Percentiles rank a stretch among this genome's conserved stretches.
These are phyloP conservation scores for Backusella parvicylindrica DNA, from an alignment of 192 early-diverging fungal species.

Conservation along the genomic window DNA sequence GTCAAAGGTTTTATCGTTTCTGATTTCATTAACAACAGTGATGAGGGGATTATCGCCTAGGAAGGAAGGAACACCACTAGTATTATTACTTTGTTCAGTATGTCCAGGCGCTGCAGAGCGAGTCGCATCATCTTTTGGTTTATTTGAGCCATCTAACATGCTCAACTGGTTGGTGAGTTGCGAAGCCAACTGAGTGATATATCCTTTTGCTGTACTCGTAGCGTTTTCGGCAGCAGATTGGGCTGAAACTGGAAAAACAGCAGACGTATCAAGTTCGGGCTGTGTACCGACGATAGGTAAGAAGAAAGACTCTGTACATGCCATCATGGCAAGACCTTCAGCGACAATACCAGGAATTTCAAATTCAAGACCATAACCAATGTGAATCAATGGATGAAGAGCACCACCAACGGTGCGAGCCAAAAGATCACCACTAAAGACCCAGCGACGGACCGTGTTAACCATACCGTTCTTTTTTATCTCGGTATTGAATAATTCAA, in stretches of 20 bases:
- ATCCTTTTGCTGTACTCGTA: neutral
- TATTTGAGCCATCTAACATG: neutral
- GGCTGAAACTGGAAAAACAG: neutral
- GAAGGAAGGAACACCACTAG: neutral
- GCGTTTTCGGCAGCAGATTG: neutral
- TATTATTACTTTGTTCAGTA: neutral
- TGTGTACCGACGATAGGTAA: conserved; percentile 3
- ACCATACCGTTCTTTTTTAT: conserved; percentile 37
- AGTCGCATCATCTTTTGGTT: neutral
- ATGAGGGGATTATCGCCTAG: conserved; percentile 20
- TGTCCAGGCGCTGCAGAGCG: neutral
- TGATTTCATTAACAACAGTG: conserved; percentile 32
- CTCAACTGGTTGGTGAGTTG: neutral
- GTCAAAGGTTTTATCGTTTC: conserved; percentile 28
- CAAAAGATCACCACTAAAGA: conserved; percentile 43
- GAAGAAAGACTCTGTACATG: conserved; percentile 34
- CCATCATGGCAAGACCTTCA: conserved; percentile 48
- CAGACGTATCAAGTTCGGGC: conserved; percentile 1
- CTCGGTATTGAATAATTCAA: conserved; percentile 47
- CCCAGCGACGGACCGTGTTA: conserved; percentile 38
- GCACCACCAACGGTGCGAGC: conserved; percentile 44
- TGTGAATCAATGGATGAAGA: conserved; percentile 59
- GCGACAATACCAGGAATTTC: conserved; percentile 47
- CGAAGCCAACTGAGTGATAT: neutral
- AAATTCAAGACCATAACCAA: conserved; percentile 64